phyloP scores from a whole-genome alignment of 202 grass and related monocot genomes.

The Cymbopogon flexuosus region DNA sequence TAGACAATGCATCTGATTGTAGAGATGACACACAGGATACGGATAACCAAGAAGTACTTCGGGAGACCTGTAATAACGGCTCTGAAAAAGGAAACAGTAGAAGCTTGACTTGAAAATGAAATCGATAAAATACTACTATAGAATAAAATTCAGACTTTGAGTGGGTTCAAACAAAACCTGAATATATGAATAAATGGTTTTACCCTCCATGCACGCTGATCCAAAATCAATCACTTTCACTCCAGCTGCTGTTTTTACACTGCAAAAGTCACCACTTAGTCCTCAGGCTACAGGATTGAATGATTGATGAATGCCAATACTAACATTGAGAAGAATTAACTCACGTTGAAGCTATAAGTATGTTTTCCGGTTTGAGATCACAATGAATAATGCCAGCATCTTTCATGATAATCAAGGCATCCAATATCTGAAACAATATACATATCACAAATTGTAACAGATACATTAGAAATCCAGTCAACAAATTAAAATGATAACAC shows the following conservation, averaged over 20 bases:
- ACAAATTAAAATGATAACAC: conserved; percentile 27
- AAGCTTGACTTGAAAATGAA: conserved; percentile 44
- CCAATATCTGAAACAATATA: conserved; percentile 70
- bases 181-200: conserved; percentile 96
- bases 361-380: conserved; percentile 99
- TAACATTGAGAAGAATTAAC: conserved; percentile 36
- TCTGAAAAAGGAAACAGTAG: conserved; percentile 67
- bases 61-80: conserved; percentile 96
- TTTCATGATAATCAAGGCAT: conserved; percentile 93
- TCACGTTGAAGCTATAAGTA: conserved; percentile 81
- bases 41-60: conserved; percentile 98
- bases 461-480: conserved; percentile 19
- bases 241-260: conserved; percentile 76
- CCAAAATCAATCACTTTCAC: conserved; percentile 99
- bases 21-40: conserved; percentile 64
- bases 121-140: conserved; percentile 25
- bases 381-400: conserved; percentile 97
- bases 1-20: conserved; percentile 12
- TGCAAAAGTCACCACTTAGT: conserved; percentile 41
- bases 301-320: not conserved
- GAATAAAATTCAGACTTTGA: conserved; percentile 23
- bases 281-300: conserved; percentile 29
- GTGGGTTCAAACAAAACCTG: conserved; percentile 59
- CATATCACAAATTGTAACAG: conserved; percentile 19
- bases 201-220: conserved; percentile 88